Evolutionary conservation across 768 basidiomycete genomes (phyloP), one percentile per base, ranked within the genome.

Genomic region (Leccinellum luteum): DNA sequence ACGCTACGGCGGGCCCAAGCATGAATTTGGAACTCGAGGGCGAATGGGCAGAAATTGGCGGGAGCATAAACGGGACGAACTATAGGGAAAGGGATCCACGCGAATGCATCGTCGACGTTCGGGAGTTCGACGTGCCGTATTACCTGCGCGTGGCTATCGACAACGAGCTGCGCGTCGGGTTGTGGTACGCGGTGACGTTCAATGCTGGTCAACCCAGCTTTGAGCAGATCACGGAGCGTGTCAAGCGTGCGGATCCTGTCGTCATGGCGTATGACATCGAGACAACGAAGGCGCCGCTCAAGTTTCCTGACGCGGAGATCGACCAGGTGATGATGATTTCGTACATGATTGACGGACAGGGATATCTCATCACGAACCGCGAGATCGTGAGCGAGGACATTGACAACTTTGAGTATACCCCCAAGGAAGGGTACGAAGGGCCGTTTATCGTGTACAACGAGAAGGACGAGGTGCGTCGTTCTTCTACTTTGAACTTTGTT

Each of bases 301-400:
- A 98, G 74, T 98, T 98, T 69, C 96, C 97, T 1, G 97, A 98
- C 76, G 89, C 94, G 64, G 83, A 85, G 7, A 87, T 92, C 25
- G 97, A 98, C 76, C 95, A 98, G 70, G 94, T 99, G 66, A 99
- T 99, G 96, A 99, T 99, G 97, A 98, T 99, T 61, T 99, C 97
- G 45, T 99, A 98, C 75, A 98, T 99, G 95, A 79, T 99, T 17
- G 97, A 99, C 69, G 96, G 94, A 0, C 92, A 95, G 72, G 97
- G 97, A 0, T 99, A 90, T 69, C 83, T 99, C 60, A 98, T 99
- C 73, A 97, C 94, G 21, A 98, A 98, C 66, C 83, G 97, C 44
- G 97, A 99, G 63, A 98, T 98, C 51, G 93, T 98, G 57, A 87
- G 89, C 59, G 95, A 98, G 69, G 93, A 98, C 67, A 98, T 99